Base-by-base conservation (phyloP, 2,329 filamentous ascomycete genomes). In the Ophiostoma sp. region DNA sequence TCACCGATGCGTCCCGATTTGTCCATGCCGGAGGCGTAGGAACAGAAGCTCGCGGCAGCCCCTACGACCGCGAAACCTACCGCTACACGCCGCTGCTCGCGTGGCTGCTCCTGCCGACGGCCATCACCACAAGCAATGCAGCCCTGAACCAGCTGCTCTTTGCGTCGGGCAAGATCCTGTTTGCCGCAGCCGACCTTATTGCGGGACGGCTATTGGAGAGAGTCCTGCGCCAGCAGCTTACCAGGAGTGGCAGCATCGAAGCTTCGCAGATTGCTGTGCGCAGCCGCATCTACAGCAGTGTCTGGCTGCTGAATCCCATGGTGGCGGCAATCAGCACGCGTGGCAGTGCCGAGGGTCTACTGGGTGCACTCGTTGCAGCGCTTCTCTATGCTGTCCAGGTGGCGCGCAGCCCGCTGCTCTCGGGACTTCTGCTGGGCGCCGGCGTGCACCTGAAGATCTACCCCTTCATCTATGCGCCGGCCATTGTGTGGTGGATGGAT, bases 371-470 rank as follows among this genome's bases (percentile, higher is more conserved):
- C 76, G 92, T 96, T 5, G 87, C 92, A 70, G 90, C 87, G 0
- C 77, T 98, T 47, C 79, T 99, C 11, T 98, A 92, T 91, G 91
- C 93, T 0, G 89, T 91, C 0, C 72, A 70, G 62, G 80, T 93
- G 71, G 81, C 84, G 66, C 83, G 82, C 66, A 81, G 81, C n/a
- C 80, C 90, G 18, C 75, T 78, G 0, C 76, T 96, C 8, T 90
- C 93, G 0, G 94, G 91, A 0, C 72, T 88, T 2, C 77, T 98
- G 42, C 81, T 99, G 2, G 95, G 95, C 0, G 79, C 97, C 41
- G 87, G 87, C 1, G 93, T 98, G 40, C 95, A 99, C 79, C 96
- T 99, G 80, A 99, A 99, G 83, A 98, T 99, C 70, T 99, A 99
- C 75, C 95, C 95, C 0, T 97, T 98, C 77, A 92, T 99, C 70